Evolutionary conservation across 179 eudicot species (phyloP).

Genomic region (Spinacia oleracea): DNA sequence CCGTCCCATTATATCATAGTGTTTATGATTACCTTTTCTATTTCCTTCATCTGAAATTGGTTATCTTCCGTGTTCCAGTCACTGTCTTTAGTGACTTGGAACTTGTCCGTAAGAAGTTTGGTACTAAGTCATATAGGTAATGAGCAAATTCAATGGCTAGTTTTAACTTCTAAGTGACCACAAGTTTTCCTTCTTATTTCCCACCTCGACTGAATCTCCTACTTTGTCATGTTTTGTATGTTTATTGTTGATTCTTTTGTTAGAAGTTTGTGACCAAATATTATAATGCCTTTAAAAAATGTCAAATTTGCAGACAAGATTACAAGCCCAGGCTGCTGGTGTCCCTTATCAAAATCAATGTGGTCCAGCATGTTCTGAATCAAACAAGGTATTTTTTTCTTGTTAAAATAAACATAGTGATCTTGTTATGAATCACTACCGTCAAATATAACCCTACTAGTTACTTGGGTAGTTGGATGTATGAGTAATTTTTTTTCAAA

Average conservation of each 20-base stretch:
- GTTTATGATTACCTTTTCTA: neutral
- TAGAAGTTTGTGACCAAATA: neutral
- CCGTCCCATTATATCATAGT: neutral
- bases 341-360: slow-evolving; percentile 52
- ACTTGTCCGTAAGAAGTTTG: neutral
- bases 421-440: neutral
- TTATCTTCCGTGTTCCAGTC: neutral
- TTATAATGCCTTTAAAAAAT: neutral
- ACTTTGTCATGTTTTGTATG: neutral
- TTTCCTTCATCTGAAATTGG: neutral
- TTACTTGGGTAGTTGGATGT: neutral
- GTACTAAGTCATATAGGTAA: neutral
- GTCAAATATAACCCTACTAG: neutral
- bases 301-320: slow-evolving; percentile 58
- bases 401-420: neutral
- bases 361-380: slow-evolving; percentile 42
- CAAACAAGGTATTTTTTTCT: slow-evolving; percentile 44
- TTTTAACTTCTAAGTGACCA: neutral
- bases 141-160: no score
- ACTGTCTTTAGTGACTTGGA: neutral
- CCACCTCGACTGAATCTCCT: neutral
- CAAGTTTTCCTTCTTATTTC: neutral
- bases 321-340: slow-evolving; percentile 96
- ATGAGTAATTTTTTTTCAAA: neutral
- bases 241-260: neutral